phyloP scores from a whole-genome alignment of 2,329 filamentous ascomycete genomes.

The Epicoccum nigrum region DNA sequence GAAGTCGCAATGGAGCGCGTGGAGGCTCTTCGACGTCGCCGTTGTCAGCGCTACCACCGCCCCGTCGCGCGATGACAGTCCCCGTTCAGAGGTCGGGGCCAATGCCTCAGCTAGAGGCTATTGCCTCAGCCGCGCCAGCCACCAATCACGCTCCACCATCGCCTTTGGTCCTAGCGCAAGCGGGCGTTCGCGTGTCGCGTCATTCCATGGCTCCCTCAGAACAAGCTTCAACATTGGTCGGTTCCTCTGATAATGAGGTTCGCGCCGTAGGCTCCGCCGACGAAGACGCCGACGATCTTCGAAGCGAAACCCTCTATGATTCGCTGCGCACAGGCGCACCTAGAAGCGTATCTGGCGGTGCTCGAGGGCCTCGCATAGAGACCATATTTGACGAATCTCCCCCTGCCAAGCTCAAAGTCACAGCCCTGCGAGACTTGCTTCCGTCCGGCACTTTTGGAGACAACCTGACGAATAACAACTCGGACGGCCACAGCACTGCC shows the following conservation, averaged over 20 bases:
- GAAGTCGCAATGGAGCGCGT: constrained; percentile 18
- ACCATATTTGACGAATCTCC: constrained; percentile 84
- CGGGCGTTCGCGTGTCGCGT: constrained; percentile 54
- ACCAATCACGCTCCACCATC: constrained; percentile 46
- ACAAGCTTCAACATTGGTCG: constrained; percentile 68
- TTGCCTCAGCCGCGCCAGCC: constrained; percentile 34
- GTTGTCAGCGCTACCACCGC: constrained; percentile 22
- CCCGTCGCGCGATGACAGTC: constrained; percentile 22
- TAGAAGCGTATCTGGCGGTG: constrained; percentile 64
- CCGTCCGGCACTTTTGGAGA: constrained; percentile 54
- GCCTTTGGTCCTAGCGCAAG: constrained; percentile 41
- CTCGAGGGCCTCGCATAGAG: constrained; percentile 73
- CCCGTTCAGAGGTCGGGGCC: constrained; percentile 35
- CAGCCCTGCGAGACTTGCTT: constrained; percentile 56
- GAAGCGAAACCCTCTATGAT: constrained; percentile 78
- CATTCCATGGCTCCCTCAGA: constrained; percentile 64
- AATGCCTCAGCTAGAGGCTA: constrained; percentile 41
- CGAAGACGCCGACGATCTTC: constrained; percentile 78
- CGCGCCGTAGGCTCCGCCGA: constrained; percentile 71
- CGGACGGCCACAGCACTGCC: constrained; percentile 53
- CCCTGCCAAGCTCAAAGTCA: constrained; percentile 50
- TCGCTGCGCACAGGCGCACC: constrained; percentile 75
- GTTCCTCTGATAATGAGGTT: constrained; percentile 69
- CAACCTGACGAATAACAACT: constrained; percentile 38
- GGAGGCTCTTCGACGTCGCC: constrained; percentile 34